Conservation (phyloP, 192 early-diverging fungal genomes). For the Coemansia furcata region DNA sequence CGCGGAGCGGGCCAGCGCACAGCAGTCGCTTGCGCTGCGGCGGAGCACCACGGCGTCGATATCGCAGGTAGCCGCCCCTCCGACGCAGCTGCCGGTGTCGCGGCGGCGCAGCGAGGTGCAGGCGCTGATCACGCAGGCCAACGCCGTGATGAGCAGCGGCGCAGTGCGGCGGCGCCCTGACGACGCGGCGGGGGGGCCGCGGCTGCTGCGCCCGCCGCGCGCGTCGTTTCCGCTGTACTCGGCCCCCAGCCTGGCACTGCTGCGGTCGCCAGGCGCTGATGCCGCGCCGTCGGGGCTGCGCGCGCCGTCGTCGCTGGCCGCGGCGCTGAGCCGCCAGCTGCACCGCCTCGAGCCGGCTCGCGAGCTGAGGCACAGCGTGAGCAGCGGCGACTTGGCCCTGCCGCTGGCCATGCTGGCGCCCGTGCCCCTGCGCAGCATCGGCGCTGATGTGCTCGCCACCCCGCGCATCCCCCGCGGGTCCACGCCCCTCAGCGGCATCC, state of each 20-base stretch:
- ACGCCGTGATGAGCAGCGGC: slow-evolving; percentile 32
- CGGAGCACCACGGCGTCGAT: not conserved
- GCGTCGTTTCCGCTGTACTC: slow-evolving; percentile 34
- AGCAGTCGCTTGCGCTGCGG: not conserved
- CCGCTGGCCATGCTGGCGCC: slow-evolving; percentile 4
- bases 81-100: slow-evolving; percentile 5
- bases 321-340: slow-evolving; percentile 25
- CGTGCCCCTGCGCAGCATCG: not conserved
- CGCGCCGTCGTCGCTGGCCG: slow-evolving; percentile 3
- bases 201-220: slow-evolving; percentile 28
- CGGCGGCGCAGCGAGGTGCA: slow-evolving; percentile 45
- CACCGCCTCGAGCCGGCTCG: slow-evolving; percentile 23
- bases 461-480: slow-evolving; percentile 4
- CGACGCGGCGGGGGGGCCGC: not conserved
- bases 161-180: not conserved
- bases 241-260: not conserved
- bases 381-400: slow-evolving; percentile 11
- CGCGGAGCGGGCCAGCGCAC: not conserved
- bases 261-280: not conserved
- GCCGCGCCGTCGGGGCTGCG: slow-evolving; percentile 5
- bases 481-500: not conserved
- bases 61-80: not conserved
- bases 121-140: slow-evolving; percentile 43
- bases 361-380: not conserved
- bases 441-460: not conserved